Conservation (phyloP, 169 alveolate species). For the Prorocentrum cordatum region DNA sequence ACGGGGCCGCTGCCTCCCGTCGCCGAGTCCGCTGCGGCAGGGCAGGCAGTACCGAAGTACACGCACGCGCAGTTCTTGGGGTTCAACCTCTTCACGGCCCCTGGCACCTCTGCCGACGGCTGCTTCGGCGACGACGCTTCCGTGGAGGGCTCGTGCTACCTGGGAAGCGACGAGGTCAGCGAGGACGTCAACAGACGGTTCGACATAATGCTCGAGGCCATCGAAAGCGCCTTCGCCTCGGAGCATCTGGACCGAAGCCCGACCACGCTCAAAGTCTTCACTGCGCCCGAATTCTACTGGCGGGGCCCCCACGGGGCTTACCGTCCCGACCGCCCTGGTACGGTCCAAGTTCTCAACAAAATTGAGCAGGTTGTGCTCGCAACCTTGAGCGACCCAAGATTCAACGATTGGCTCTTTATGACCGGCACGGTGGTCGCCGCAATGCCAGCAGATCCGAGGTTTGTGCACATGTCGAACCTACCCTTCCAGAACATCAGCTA, state of each 20-base stretch:
- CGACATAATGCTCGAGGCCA: conserved; percentile 25
- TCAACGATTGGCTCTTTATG: neutral
- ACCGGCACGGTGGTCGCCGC: conserved; percentile 48
- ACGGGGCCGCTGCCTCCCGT: no score
- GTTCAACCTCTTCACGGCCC: conserved; percentile 35
- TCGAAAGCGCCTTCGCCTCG: conserved; percentile 16
- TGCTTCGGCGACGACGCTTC: neutral
- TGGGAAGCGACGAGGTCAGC: conserved; percentile 11
- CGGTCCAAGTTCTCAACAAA: neutral
- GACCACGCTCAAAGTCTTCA: conserved; percentile 7
- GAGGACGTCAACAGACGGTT: conserved; percentile 23
- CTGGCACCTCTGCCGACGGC: conserved; percentile 46
- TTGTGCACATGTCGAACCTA: neutral
- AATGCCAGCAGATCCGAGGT: neutral
- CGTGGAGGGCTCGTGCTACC: conserved; percentile 24
- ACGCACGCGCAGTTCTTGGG: conserved; percentile 17
- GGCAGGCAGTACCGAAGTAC: no score
- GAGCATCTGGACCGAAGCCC: conserved; percentile 27
- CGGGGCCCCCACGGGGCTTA: conserved; percentile 49
- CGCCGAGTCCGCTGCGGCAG: no score
- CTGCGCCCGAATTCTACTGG: conserved; percentile 38
- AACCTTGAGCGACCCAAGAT: neutral
- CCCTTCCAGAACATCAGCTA: conserved; percentile 31
- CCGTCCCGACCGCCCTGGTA: neutral
- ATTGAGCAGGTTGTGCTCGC: neutral